A percentile compares a stretch with the other conserved stretches of the same genome.
These are phyloP conservation scores for Trichoderma aggressivum DNA, from an alignment of 2,329 filamentous ascomycete genomes.

Conservation along the genomic window DNA sequence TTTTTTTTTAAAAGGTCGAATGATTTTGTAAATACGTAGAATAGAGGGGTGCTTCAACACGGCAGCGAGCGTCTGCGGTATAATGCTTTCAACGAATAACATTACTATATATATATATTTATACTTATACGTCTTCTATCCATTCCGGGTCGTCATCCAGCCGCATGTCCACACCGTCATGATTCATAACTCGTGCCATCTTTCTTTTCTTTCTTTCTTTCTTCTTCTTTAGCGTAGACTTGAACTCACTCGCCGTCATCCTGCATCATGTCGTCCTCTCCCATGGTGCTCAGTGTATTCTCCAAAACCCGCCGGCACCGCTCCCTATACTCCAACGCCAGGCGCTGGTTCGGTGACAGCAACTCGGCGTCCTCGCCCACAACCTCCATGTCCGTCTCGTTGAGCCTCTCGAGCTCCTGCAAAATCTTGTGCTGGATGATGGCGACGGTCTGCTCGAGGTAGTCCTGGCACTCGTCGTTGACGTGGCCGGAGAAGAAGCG, in stretches of 20 bases:
- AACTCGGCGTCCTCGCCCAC: slow-evolving; percentile 38
- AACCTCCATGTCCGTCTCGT: slow-evolving; percentile 44
- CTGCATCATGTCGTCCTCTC: slow-evolving; percentile 29
- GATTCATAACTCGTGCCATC: background rate
- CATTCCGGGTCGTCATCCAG: background rate
- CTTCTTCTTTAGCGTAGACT: background rate
- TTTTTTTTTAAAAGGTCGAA: background rate
- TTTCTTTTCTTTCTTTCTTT: background rate
- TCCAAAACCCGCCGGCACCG: slow-evolving; percentile 48
- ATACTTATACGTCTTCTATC: background rate
- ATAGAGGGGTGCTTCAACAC: background rate
- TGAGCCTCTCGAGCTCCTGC: slow-evolving; percentile 43
- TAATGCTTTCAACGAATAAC: background rate
- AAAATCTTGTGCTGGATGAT: slow-evolving; percentile 45
- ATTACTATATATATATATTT: slow-evolving; percentile 12
- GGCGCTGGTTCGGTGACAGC: slow-evolving; percentile 43
- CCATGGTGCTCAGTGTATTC: slow-evolving; percentile 41
- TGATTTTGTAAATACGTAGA: background rate
- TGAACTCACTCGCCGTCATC: background rate
- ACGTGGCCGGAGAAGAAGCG: slow-evolving; percentile 34
- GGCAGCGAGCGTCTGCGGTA: background rate
- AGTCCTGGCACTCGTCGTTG: slow-evolving; percentile 26
- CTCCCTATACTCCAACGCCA: slow-evolving; percentile 48
- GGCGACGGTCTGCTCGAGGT: slow-evolving; percentile 36
- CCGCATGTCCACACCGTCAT: background rate